Conservation (phyloP, 2,329 filamentous ascomycete genomes). For the Scytalidium sp. region DNA sequence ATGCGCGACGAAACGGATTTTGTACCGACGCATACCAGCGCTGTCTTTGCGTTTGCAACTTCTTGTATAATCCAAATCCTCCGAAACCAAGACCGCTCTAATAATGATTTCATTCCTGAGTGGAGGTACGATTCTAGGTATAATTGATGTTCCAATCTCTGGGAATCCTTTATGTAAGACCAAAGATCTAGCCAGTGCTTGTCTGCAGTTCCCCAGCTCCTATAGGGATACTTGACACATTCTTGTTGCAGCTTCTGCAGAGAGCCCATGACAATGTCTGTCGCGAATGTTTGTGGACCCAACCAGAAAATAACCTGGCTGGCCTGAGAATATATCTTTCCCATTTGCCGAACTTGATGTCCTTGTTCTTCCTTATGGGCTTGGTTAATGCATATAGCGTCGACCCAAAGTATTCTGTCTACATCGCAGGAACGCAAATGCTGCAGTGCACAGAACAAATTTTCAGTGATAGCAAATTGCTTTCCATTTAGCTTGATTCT, state of each 20-base stretch:
- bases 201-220: slow-evolving; percentile 1
- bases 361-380: slow-evolving; percentile 35
- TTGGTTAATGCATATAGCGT: slow-evolving; percentile 31
- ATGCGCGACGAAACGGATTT: slow-evolving; percentile 4
- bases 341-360: slow-evolving; percentile 9
- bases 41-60: slow-evolving; percentile 2
- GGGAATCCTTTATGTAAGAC: too few species aligned
- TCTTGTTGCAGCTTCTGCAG: slow-evolving; percentile 5
- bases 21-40: slow-evolving; percentile 5
- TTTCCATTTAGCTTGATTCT: slow-evolving; percentile 9
- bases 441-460: slow-evolving; percentile 1
- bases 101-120: not conserved
- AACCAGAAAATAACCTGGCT: not conserved
- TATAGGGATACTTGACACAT: not conserved
- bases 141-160: too few species aligned
- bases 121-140: not conserved
- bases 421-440: not conserved
- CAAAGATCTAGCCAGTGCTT: slow-evolving; percentile 3
- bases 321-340: slow-evolving; percentile 6
- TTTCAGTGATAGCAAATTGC: slow-evolving; percentile 6
- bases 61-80: slow-evolving; percentile 6
- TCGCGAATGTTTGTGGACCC: slow-evolving; percentile 3
- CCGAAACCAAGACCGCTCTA: slow-evolving; percentile 5
- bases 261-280: slow-evolving; percentile 8
- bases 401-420: slow-evolving; percentile 33